Conservation (phyloP, 176 grass and related monocot species). For the Melocanna baccifera region DNA sequence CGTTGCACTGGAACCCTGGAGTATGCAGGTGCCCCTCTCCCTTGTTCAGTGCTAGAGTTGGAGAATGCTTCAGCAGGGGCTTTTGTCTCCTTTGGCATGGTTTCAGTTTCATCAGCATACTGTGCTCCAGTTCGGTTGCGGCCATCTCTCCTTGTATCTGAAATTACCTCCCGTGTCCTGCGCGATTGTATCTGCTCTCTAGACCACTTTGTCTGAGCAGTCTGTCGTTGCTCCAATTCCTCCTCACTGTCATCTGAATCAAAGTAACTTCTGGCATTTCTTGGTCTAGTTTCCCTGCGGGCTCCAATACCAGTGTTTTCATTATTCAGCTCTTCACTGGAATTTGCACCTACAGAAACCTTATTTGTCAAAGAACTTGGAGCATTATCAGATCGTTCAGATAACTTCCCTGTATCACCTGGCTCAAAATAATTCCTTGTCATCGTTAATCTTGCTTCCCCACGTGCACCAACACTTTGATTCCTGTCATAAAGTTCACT, state of each 20-base stretch:
- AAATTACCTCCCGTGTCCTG: constrained; percentile 47
- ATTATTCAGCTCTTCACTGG: constrained; percentile 11
- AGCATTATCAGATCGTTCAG: constrained; percentile 14
- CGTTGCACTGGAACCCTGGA: constrained; percentile 31
- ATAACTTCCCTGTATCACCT: constrained; percentile 27
- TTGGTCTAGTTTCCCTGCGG: constrained; percentile 31
- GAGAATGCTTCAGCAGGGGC: not conserved
- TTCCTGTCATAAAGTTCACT: constrained; percentile 25
- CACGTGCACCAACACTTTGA: constrained; percentile 9
- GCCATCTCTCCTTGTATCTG: constrained; percentile 36
- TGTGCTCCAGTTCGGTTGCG: constrained; percentile 7
- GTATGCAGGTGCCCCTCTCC: constrained; percentile 17
- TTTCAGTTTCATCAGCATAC: constrained; percentile 25
- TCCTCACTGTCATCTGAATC: constrained; percentile 48
- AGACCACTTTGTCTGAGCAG: constrained; percentile 26
- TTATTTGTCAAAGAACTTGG: constrained; percentile 13
- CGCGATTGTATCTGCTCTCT: constrained; percentile 55
- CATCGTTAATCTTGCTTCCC: constrained; percentile 42
- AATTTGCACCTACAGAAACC: constrained; percentile 30
- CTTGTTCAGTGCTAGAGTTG: constrained; percentile 14
- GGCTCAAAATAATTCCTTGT: constrained; percentile 29
- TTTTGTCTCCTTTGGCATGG: constrained; percentile 16
- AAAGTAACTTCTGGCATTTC: constrained; percentile 33
- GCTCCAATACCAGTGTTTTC: constrained; percentile 26
- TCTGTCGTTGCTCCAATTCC: constrained; percentile 25